Evolutionary conservation across 345 rosid genomes (phyloP).

Genomic region (Dovyalis caffra): DNA sequence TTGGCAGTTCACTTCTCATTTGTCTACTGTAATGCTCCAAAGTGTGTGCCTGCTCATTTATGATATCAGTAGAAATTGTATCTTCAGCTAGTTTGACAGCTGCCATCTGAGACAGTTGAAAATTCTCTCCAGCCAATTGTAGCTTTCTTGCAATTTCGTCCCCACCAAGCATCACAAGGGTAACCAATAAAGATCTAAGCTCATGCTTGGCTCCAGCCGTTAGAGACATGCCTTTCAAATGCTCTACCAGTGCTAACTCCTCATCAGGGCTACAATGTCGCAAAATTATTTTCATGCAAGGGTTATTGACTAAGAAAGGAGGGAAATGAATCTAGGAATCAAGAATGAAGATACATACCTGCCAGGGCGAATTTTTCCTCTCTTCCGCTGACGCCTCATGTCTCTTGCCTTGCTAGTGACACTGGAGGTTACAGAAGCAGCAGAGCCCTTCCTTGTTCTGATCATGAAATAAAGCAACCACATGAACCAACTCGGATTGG

Average conservation of each 20-base stretch:
- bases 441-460: conserved; percentile 74
- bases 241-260: conserved; percentile 93
- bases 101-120: conserved; percentile 72
- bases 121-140: conserved; percentile 64
- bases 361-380: conserved; percentile 92
- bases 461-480: conserved; percentile 17
- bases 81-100: conserved; percentile 83
- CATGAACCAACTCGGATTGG: conserved; percentile 6
- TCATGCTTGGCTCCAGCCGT: conserved; percentile 69
- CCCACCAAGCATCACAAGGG: conserved; percentile 69
- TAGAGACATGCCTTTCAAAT: conserved; percentile 80
- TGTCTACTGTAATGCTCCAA: conserved; percentile 52
- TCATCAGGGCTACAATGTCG: conserved; percentile 71
- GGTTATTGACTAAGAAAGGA: conserved; percentile 6
- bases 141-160: conserved; percentile 67
- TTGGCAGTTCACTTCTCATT: conserved; percentile 38
- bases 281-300: conserved; percentile 18
- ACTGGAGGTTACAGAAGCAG: conserved; percentile 68
- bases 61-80: conserved; percentile 46
- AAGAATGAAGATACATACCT: conserved; percentile 46
- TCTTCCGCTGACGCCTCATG: conserved; percentile 60
- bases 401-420: conserved; percentile 68
- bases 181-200: conserved; percentile 68
- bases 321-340: not conserved
- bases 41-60: conserved; percentile 56